Base-by-base conservation (phyloP, 306 rosid species). In the Prunus padus region DNA sequence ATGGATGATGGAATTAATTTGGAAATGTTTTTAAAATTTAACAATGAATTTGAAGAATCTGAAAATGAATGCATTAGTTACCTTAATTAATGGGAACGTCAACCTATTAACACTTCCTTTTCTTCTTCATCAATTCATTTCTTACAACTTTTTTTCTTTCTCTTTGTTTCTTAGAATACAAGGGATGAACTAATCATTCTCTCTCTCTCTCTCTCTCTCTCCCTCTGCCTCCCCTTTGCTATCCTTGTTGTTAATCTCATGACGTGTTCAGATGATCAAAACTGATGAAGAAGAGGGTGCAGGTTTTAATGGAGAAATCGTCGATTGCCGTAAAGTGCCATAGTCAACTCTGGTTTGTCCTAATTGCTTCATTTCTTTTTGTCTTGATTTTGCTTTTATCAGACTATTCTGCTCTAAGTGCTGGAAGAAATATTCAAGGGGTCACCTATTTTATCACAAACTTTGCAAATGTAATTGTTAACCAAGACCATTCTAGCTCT, bases 291-390 rank as follows among this genome's bases (percentile, higher is more conserved):
- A 11, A 11, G 42, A 37, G 42, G 73, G 61, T 50, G 61, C 60
- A 9, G 26, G 15, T 69, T 55, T 50, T 69, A 3, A 16, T 19
- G 62, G 66, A 55, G 76, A 72, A 22, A 56, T 40, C 54, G 1
- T 31, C 19, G 37, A 14, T 55, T 37, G 31, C 65, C 7, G 65
- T 8, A 62, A 87, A 76, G 64, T 61, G 54, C 83, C 79, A 9
- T 28, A 74, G 62, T 61, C 82, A 64, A 57, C 44, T 85, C 66
- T 73, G 90, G 89, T 88, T 82, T 74, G 85, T 85, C 67, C 74
- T 82, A 16, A 71, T 81, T 37, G 51, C 66, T 11, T 69, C 72
- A 52, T 69, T 82, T 68, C 3, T 82, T 15, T 51, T 74, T 3
- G 79, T 69, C 69, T 50, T 79, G 5, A 26, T 78, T 23, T 42